These are phyloP conservation scores for Saccharum spontaneum DNA, from an alignment of 176 grass and related monocot species.

Conservation along the genomic window DNA sequence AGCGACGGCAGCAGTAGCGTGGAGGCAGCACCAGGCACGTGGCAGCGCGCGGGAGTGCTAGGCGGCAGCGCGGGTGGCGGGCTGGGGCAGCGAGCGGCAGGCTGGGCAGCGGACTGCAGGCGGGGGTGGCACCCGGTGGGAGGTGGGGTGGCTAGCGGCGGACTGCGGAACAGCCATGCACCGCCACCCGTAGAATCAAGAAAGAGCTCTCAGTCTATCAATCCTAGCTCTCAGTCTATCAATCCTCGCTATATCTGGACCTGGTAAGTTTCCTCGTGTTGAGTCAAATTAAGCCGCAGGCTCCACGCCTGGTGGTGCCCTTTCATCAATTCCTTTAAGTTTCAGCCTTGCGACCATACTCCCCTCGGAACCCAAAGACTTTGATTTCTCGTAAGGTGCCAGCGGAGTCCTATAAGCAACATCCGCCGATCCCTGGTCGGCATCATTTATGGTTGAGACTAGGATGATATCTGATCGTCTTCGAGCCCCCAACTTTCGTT, in stretches of 20 bases:
- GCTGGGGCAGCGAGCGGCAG: too few species aligned
- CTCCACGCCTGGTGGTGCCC: conserved; percentile 36
- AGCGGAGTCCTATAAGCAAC: conserved; percentile 65
- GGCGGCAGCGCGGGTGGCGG: too few species aligned
- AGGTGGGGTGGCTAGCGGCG: too few species aligned
- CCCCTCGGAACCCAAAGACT: too few species aligned
- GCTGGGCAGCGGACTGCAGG: too few species aligned
- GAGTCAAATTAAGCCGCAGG: conserved; percentile 39
- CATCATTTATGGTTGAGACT: conserved; percentile 78
- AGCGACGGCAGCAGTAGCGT: too few species aligned
- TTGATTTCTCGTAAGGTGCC: conserved; percentile 17
- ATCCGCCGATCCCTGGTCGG: conserved; percentile 57
- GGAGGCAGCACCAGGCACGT: too few species aligned
- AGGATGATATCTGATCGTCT: conserved; percentile 63
- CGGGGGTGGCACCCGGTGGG: too few species aligned
- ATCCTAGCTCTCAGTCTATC: conserved; percentile 44
- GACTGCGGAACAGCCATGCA: too few species aligned
- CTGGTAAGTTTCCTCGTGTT: conserved; percentile 52
- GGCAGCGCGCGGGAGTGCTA: too few species aligned
- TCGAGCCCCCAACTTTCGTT: conserved; percentile 61
- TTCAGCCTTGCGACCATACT: conserved; percentile 28
- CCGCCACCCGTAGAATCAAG: too few species aligned
- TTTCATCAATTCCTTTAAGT: conserved; percentile 69
- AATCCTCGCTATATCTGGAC: conserved; percentile 62
- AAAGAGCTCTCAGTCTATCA: too few species aligned